phyloP scores from a whole-genome alignment of 768 basidiomycete genomes.

The Collybia mongolica region DNA sequence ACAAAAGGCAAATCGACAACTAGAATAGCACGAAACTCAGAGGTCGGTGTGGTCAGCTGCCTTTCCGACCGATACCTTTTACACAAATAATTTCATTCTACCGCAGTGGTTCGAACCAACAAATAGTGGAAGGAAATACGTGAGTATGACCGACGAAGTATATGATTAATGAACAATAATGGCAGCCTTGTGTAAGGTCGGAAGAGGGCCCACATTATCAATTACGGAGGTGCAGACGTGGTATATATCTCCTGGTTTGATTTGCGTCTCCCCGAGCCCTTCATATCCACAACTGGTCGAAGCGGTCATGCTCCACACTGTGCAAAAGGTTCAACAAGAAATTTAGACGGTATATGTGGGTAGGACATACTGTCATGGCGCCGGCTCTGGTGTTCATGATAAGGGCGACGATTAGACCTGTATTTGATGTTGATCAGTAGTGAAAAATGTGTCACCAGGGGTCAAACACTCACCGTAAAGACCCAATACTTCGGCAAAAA shows the following conservation, averaged over 20 bases:
- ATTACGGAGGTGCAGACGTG: not conserved
- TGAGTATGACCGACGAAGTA: not conserved
- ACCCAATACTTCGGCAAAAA: slow-evolving; percentile 81
- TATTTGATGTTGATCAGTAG: not conserved
- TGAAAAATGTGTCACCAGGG: slow-evolving; percentile 16
- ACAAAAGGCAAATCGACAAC: too few relatives aligned
- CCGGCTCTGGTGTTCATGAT: slow-evolving; percentile 86
- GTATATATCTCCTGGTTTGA: slow-evolving; percentile 1
- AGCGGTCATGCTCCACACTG: too few relatives aligned
- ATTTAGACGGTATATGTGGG: not conserved
- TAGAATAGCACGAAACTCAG: too few relatives aligned
- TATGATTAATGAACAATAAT: not conserved
- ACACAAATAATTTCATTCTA: too few relatives aligned
- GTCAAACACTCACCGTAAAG: slow-evolving; percentile 24
- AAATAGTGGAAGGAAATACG: too few relatives aligned
- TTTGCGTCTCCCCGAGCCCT: slow-evolving; percentile 2
- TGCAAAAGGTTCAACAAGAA: not conserved
- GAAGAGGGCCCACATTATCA: not conserved
- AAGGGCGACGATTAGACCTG: slow-evolving; percentile 83
- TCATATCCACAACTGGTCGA: not conserved
- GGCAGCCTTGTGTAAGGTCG: not conserved
- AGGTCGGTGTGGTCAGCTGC: too few relatives aligned
- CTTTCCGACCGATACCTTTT: too few relatives aligned
- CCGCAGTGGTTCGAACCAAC: too few relatives aligned
- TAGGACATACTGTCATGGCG: slow-evolving; percentile 14